A percentile compares a stretch with the other conserved stretches of the same genome.
These are phyloP conservation scores for Drechslerella dactyloides DNA, from an alignment of 2,329 filamentous ascomycete genomes.

Conservation along the genomic window DNA sequence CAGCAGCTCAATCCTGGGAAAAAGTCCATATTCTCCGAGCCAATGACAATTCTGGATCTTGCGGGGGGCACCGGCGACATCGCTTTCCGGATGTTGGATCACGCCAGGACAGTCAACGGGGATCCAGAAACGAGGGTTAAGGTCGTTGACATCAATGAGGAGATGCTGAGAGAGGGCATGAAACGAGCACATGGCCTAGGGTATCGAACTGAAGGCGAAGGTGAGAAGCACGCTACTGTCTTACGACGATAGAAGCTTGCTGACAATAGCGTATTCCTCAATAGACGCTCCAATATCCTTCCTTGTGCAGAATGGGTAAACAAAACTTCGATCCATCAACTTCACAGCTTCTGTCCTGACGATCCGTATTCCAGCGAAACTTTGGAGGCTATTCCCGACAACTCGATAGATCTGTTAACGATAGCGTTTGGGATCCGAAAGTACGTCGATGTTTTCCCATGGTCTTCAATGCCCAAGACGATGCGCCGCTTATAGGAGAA, in stretches of 20 bases:
- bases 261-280: constrained; percentile 5
- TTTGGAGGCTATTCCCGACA: constrained; percentile 64
- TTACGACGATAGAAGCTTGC: constrained; percentile 51
- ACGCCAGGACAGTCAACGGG: constrained; percentile 78
- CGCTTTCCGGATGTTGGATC: constrained; percentile 92
- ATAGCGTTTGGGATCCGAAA: constrained; percentile 98
- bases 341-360: constrained; percentile 65
- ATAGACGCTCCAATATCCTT: constrained; percentile 50
- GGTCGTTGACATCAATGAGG: constrained; percentile 92
- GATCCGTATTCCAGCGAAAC: constrained; percentile 58
- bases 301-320: constrained; percentile 50
- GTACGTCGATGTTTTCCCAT: constrained; percentile 16
- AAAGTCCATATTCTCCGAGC: constrained; percentile 59
- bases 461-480: neutral
- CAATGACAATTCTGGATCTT: constrained; percentile 83
- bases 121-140: constrained; percentile 83
- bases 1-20: constrained; percentile 84
- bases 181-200: constrained; percentile 70
- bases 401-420: constrained; percentile 90
- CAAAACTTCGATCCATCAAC: constrained; percentile 62
- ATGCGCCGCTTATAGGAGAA: neutral
- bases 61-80: constrained; percentile 98
- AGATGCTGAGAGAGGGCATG: constrained; percentile 88
- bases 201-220: constrained; percentile 50
- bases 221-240: constrained; percentile 17